These are phyloP conservation scores for Hypoxylon lienhwacheense DNA, from an alignment of 495 filamentous ascomycete species.

Conservation along the genomic window DNA sequence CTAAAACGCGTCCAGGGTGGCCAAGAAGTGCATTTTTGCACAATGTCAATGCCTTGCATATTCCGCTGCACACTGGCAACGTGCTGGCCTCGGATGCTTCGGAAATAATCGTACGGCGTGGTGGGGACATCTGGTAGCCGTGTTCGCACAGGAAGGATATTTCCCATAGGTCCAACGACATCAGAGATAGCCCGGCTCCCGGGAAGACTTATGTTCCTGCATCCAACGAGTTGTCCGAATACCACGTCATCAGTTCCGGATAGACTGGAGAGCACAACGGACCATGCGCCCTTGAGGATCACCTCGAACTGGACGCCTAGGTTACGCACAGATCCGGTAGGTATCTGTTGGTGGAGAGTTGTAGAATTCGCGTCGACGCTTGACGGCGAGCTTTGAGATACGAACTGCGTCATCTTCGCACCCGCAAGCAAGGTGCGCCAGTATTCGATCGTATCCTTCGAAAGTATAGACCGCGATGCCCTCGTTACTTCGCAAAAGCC, in stretches of 20 bases:
- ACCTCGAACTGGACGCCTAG: conserved; percentile 43
- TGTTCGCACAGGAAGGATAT: conserved; percentile 49
- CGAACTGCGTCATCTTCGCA: conserved; percentile 46
- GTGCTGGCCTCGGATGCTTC: conserved; percentile 46
- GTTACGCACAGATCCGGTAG: conserved; percentile 40
- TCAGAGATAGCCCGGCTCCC: conserved; percentile 42
- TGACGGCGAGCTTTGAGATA: conserved; percentile 45
- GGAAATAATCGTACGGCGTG: conserved; percentile 46
- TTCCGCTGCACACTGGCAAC: conserved; percentile 47
- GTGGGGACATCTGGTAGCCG: conserved; percentile 45
- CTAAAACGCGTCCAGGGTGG: conserved; percentile 54
- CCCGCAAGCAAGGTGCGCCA: conserved; percentile 49
- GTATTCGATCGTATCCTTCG: conserved; percentile 44
- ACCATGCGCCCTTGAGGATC: conserved; percentile 52
- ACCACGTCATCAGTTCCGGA: conserved; percentile 48
- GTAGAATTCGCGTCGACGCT: conserved; percentile 39
- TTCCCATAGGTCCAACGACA: conserved; percentile 50
- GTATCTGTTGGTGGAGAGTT: conserved; percentile 42
- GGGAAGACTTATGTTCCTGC: conserved; percentile 38
- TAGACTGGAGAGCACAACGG: conserved; percentile 43
- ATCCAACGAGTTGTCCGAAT: conserved; percentile 51
- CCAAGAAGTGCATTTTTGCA: conserved; percentile 53
- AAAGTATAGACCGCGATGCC: conserved; percentile 38
- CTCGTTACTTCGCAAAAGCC: conserved; percentile 50
- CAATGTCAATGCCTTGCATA: conserved; percentile 45